Evolutionary conservation across 2,329 filamentous ascomycete genomes (phyloP).

Genomic region (Lachnellula arida): DNA sequence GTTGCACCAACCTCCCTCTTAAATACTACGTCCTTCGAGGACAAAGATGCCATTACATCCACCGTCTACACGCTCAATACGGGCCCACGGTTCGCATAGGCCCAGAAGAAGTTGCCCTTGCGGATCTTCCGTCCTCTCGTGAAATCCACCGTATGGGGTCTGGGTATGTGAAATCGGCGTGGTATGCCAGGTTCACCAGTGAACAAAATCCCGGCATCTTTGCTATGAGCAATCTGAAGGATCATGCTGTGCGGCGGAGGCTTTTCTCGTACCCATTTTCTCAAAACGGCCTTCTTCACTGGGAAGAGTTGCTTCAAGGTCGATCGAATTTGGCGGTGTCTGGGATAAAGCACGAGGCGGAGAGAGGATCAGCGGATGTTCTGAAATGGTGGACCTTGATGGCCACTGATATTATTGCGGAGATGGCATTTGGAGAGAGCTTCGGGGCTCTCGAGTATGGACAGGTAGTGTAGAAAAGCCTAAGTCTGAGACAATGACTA

Average conservation of each 20-base stretch:
- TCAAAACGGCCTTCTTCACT: not conserved
- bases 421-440: constrained; percentile 52
- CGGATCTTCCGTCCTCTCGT: constrained; percentile 33
- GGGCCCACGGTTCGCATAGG: constrained; percentile 6
- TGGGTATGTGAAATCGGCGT: constrained; percentile 33
- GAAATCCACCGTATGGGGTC: constrained; percentile 34
- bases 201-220: constrained; percentile 27
- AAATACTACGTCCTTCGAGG: constrained; percentile 9
- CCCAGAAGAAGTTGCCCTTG: constrained; percentile 30
- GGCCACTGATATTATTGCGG: constrained; percentile 49
- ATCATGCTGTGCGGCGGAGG: constrained; percentile 38
- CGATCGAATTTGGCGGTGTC: constrained; percentile 38
- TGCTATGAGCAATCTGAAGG: constrained; percentile 39
- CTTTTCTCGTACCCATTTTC: constrained; percentile 30
- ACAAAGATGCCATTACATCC: constrained; percentile 11
- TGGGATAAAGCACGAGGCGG: constrained; percentile 40
- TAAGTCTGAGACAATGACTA: not conserved
- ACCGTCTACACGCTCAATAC: constrained; percentile 9
- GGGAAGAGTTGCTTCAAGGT: constrained; percentile 33
- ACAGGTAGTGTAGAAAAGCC: constrained; percentile 33
- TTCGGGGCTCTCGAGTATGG: constrained; percentile 48
- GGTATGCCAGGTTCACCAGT: constrained; percentile 27
- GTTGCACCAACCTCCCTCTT: constrained; percentile 7
- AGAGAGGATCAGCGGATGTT: constrained; percentile 38
- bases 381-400: constrained; percentile 52